Percentiles rank a stretch among this genome's conserved stretches.
These are phyloP conservation scores for Helicostylum pulchrum DNA, from an alignment of 192 early-diverging fungal genomes.

Conservation along the genomic window DNA sequence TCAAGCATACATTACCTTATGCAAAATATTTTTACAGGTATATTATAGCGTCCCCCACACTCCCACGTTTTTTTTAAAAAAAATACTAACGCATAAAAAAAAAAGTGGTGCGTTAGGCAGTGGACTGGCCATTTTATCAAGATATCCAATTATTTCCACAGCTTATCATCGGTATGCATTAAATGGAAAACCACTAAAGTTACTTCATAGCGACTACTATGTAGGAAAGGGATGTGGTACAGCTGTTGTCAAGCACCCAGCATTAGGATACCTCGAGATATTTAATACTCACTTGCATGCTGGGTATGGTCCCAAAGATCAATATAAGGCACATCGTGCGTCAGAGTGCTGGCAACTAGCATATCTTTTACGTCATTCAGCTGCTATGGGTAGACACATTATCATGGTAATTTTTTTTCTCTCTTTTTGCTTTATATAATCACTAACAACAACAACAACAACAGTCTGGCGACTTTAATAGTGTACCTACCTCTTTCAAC, in stretches of 20 bases:
- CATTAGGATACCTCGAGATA: slow-evolving; percentile 48
- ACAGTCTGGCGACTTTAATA: slow-evolving; percentile 54
- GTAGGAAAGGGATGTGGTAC: slow-evolving; percentile 52
- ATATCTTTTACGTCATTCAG: slow-evolving; percentile 38
- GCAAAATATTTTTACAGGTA: slow-evolving; percentile 42
- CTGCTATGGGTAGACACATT: slow-evolving; percentile 48
- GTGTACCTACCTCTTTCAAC: slow-evolving; percentile 37
- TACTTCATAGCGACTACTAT: slow-evolving; percentile 55
- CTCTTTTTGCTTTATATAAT: too few relatives aligned
- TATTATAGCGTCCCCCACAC: too few relatives aligned
- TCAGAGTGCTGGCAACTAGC: slow-evolving; percentile 53
- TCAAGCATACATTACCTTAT: slow-evolving; percentile 27
- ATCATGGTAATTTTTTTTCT: too few relatives aligned
- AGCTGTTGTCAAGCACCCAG: slow-evolving; percentile 46
- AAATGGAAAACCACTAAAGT: slow-evolving; percentile 48
- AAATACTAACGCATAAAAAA: too few relatives aligned
- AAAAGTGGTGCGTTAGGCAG: slow-evolving; percentile 39
- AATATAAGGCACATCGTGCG: slow-evolving; percentile 47
- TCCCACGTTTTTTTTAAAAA: too few relatives aligned
- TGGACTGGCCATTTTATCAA: slow-evolving; percentile 44
- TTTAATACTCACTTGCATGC: slow-evolving; percentile 60
- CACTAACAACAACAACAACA: neutral
- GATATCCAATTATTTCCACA: slow-evolving; percentile 43
- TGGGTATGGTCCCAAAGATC: slow-evolving; percentile 45
- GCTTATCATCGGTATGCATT: slow-evolving; percentile 42